phyloP scores from a whole-genome alignment of 371 early-diverging fungal genomes.

The Mortierella sp. region DNA sequence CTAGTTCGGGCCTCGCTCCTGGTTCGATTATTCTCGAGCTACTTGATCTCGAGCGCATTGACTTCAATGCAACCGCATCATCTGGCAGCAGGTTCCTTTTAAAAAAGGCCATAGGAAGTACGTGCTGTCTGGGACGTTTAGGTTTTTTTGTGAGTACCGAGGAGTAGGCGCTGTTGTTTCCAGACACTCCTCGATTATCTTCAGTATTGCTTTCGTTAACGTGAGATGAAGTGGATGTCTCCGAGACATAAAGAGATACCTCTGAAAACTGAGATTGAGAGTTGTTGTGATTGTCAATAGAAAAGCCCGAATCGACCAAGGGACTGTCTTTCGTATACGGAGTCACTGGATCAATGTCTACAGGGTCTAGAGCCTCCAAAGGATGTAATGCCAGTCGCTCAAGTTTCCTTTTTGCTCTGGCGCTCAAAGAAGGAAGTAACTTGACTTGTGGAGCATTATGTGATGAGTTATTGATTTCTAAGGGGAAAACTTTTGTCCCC shows the following conservation, averaged over 20 bases:
- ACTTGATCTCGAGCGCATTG: constrained; percentile 17
- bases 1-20: not conserved
- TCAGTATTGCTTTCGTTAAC: not conserved
- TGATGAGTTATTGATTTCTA: not conserved
- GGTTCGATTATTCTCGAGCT: not conserved
- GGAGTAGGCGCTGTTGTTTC: not conserved
- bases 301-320: not conserved
- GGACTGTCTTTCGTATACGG: too few species aligned
- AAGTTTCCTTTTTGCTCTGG: constrained; percentile 9
- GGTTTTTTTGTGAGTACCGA: not conserved
- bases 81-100: constrained; percentile 29
- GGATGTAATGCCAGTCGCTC: constrained; percentile 15
- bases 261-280: not conserved
- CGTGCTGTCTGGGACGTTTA: constrained; percentile 28
- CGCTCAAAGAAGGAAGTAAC: constrained; percentile 8
- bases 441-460: not conserved
- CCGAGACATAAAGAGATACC: not conserved
- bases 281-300: not conserved
- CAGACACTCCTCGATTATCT: not conserved
- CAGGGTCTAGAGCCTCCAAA: constrained; percentile 16
- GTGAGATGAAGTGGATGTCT: not conserved
- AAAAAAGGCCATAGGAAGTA: constrained; percentile 37
- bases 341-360: constrained; percentile 8
- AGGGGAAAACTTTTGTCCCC: not conserved
- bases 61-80: constrained; percentile 21